These are phyloP conservation scores for Dorcoceras hygrometricum DNA, from an alignment of 257 asterid genomes.

Conservation along the genomic window DNA sequence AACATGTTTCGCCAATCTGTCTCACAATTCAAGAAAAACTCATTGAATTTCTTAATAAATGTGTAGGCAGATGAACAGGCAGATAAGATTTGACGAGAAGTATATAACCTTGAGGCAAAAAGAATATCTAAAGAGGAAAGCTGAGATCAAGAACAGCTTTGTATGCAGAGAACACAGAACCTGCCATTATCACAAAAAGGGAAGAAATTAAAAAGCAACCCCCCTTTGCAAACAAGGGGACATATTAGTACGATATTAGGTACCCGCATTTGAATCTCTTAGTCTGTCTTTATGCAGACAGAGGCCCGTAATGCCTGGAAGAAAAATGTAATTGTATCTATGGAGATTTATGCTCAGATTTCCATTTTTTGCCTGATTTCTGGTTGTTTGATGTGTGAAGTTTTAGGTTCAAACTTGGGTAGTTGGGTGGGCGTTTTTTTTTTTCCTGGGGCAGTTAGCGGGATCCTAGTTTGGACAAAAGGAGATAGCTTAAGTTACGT, in stretches of 20 bases:
- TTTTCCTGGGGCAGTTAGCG: too few relatives aligned
- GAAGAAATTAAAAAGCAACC: background rate
- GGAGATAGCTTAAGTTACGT: too few relatives aligned
- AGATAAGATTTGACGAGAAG: background rate
- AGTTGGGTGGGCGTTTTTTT: too few relatives aligned
- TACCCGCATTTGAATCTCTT: background rate
- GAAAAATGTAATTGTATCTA: too few relatives aligned
- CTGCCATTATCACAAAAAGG: constrained; percentile 20
- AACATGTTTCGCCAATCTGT: constrained; percentile 55
- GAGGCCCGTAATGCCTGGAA: background rate
- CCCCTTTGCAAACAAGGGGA: background rate
- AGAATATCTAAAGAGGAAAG: constrained; percentile 24
- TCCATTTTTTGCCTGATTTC: too few relatives aligned
- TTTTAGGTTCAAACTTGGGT: too few relatives aligned
- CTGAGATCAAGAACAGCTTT: constrained; percentile 23
- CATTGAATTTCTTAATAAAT: background rate
- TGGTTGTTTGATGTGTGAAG: too few relatives aligned
- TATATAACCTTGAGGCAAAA: constrained; percentile 32
- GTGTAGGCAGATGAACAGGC: background rate
- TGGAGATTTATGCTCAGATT: too few relatives aligned
- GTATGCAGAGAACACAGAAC: constrained; percentile 14
- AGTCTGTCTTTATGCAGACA: background rate
- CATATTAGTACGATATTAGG: background rate
- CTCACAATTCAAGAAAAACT: background rate
- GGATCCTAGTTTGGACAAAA: too few relatives aligned